These are phyloP conservation scores for Celoporthe dispersa DNA, from an alignment of 2,329 filamentous ascomycete species.

Conservation along the genomic window DNA sequence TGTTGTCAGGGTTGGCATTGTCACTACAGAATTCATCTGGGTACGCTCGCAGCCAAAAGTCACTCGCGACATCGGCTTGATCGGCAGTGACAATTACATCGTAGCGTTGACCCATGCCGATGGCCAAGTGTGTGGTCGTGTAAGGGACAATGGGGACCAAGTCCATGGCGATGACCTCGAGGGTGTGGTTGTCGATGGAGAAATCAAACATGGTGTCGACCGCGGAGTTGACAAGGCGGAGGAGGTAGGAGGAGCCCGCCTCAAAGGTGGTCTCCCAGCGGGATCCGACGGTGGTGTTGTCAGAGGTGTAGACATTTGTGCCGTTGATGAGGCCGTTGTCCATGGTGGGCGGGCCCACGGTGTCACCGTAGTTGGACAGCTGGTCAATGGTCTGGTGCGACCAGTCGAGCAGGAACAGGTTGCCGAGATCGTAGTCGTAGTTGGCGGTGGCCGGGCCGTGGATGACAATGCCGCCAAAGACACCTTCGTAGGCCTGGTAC, in stretches of 20 bases:
- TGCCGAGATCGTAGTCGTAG: slow-evolving; percentile 67
- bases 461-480: slow-evolving; percentile 64
- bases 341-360: slow-evolving; percentile 38
- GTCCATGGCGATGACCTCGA: slow-evolving; percentile 62
- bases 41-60: slow-evolving; percentile 34
- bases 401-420: slow-evolving; percentile 64
- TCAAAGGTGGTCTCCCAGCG: slow-evolving; percentile 36
- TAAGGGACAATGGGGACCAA: slow-evolving; percentile 62
- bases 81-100: slow-evolving; percentile 28
- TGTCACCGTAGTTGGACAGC: slow-evolving; percentile 33
- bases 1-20: slow-evolving; percentile 25
- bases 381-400: slow-evolving; percentile 47
- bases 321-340: slow-evolving; percentile 32
- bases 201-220: slow-evolving; percentile 52
- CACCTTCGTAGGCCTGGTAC: slow-evolving; percentile 52
- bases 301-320: slow-evolving; percentile 33
- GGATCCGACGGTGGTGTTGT: slow-evolving; percentile 34
- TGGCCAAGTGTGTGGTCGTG: slow-evolving; percentile 47
- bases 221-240: slow-evolving; percentile 53
- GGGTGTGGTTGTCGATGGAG: slow-evolving; percentile 57
- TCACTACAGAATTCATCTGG: slow-evolving; percentile 27
- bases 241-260: slow-evolving; percentile 45
- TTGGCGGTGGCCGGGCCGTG: slow-evolving; percentile 61
- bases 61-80: slow-evolving; percentile 10
- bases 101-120: slow-evolving; percentile 46